A percentile compares a stretch with the other conserved stretches of the same genome.
phyloP scores from a whole-genome alignment of 768 basidiomycete species.

The Butyriboletus loyo region DNA sequence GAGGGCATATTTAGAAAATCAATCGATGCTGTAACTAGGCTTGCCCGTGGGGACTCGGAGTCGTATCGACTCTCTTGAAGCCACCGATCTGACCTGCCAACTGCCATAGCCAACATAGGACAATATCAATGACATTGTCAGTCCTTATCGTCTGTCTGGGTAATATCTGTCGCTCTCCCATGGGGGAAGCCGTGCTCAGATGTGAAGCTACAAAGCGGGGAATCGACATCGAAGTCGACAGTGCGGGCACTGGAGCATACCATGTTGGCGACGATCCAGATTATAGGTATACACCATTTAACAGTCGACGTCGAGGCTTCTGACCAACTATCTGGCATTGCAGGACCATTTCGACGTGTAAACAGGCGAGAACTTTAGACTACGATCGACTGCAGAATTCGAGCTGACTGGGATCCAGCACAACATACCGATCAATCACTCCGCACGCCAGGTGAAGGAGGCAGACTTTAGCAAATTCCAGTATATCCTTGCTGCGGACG shows the following conservation, averaged over 20 bases:
- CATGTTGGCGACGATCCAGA: conserved; percentile 85
- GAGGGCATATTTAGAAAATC: conserved; percentile 53
- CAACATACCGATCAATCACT: conserved; percentile 64
- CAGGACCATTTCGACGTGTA: conserved; percentile 70
- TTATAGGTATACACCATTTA: conserved; percentile 49
- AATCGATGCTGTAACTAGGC: neutral
- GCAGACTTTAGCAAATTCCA: conserved; percentile 75
- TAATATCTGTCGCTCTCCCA: conserved; percentile 87
- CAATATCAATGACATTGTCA: conserved; percentile 36
- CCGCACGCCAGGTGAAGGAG: conserved; percentile 59
- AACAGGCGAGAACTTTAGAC: conserved; percentile 46
- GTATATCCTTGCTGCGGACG: conserved; percentile 85
- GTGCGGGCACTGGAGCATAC: conserved; percentile 82
- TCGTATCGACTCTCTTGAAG: too few species aligned
- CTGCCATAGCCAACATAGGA: neutral
- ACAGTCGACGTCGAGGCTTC: neutral
- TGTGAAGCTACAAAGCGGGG: conserved; percentile 66
- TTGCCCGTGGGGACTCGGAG: neutral
- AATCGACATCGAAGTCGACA: conserved; percentile 70
- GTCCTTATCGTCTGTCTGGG: conserved; percentile 79
- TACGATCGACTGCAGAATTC: neutral
- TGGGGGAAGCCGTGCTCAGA: conserved; percentile 85
- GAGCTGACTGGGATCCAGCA: conserved; percentile 44
- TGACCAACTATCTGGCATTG: neutral
- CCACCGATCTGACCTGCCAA: neutral